A percentile compares a stretch with the other conserved stretches of the same genome.
These are phyloP conservation scores for Neurospora sp. DNA, from an alignment of 495 filamentous ascomycete species.

Conservation along the genomic window DNA sequence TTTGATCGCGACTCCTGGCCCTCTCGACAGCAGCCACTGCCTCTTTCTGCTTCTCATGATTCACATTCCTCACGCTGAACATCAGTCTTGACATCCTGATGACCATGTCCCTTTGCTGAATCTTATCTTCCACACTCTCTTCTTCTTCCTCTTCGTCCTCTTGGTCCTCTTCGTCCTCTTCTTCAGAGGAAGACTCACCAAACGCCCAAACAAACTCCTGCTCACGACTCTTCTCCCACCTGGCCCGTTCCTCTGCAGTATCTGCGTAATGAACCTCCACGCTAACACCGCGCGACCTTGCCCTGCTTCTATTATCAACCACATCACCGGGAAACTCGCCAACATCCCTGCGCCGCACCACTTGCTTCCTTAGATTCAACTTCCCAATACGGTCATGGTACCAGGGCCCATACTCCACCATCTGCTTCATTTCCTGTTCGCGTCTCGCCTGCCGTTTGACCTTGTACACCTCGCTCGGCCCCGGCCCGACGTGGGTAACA, in stretches of 20 bases:
- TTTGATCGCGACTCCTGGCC: not conserved
- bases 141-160: not conserved
- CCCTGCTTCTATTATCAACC: not conserved
- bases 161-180: not conserved
- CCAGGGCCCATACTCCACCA: not conserved
- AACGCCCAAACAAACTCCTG: not conserved
- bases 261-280: not conserved
- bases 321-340: not conserved
- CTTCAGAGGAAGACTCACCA: not conserved
- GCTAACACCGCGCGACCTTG: not conserved
- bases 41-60: not conserved
- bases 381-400: not conserved
- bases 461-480: conserved; percentile 10
- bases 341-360: not conserved
- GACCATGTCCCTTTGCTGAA: not conserved
- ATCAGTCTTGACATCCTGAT: not conserved
- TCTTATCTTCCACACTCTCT: not conserved
- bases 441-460: not conserved
- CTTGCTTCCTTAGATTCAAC: not conserved
- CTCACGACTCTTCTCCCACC: not conserved
- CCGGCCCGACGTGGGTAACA: conserved; percentile 5
- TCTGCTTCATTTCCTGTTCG: not conserved
- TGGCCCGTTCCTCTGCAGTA: not conserved
- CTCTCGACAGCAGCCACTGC: not conserved
- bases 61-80: not conserved